phyloP scores from a whole-genome alignment of 2,329 filamentous ascomycete species.

The Cercospora berteroae region DNA sequence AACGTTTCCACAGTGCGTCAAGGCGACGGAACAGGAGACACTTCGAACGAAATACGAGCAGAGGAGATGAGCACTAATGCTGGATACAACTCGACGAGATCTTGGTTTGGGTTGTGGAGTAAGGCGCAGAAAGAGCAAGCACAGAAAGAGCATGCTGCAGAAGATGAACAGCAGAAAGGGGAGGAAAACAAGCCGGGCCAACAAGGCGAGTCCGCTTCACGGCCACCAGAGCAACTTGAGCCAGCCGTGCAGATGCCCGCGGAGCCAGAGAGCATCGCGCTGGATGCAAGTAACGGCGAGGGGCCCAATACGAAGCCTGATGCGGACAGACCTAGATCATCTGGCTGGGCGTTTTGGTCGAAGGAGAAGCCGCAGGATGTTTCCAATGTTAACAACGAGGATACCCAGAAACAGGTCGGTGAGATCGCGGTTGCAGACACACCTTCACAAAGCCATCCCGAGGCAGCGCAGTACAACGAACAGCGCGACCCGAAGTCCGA shows the following conservation, averaged over 20 bases:
- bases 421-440: constrained; percentile 53
- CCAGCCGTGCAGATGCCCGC: constrained; percentile 21
- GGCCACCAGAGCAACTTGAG: constrained; percentile 1
- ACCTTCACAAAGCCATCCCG: constrained; percentile 50
- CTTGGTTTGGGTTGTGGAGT: constrained; percentile 54
- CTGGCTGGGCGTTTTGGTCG: constrained; percentile 82
- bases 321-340: constrained; percentile 43
- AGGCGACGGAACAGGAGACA: constrained; percentile 8
- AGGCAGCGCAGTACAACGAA: constrained; percentile 52
- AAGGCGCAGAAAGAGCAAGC: constrained; percentile 45
- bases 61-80: constrained; percentile 26
- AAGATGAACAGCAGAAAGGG: constrained; percentile 26
- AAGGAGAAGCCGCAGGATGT: constrained; percentile 51
- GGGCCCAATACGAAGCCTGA: constrained; percentile 7
- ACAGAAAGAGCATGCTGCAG: constrained; percentile 42
- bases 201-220: constrained; percentile 8
- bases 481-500: constrained; percentile 23
- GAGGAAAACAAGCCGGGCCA: constrained; percentile 3
- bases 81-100: constrained; percentile 30
- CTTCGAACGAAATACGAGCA: constrained; percentile 19
- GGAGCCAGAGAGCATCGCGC: constrained; percentile 13
- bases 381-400: constrained; percentile 52
- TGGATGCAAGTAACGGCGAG: constrained; percentile 7
- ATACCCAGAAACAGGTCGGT: constrained; percentile 55
- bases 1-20: not conserved